Evolutionary conservation across 176 grass and related monocot species (phyloP), one percentile per base, ranked within the genome.

Genomic region (Cenchrus americanus): DNA sequence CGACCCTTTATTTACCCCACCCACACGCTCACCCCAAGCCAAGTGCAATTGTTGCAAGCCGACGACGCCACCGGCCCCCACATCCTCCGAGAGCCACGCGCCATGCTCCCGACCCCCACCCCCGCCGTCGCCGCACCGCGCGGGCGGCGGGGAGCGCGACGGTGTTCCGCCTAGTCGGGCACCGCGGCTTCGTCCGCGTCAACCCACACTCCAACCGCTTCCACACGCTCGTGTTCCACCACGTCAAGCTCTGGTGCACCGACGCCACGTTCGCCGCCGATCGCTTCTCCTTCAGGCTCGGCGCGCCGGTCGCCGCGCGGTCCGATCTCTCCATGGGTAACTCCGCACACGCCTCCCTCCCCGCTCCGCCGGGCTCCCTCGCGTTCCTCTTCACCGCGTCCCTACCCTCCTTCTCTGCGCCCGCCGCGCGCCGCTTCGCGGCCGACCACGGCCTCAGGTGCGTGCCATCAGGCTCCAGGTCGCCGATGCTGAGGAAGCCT

Each of bases 241-340:
- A 98, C 72, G 70, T 94, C 37, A 93, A 98, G 89, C 87, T 98
- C 68, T 98, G 96, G 96, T 86, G 91, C 82, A 49, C 84, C 13
- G 91, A 93, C 85, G 91, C 96, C 0, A 77, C 96, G 21, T 78
- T 75, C 18, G 79, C 87, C 32, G 89, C 93, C 21, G 91, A 87
- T 10, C 92, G 96, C 47, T 98, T 98, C 88, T 76, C 96, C 52
- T 95, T 93, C 79, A 87, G 71, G 2, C 96, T 98, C 15, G 96
- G 93, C 62, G 87, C 88, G 79, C 90, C 88, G 27, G 85, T 90
- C 30, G 78, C 75, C n/a, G 88, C 95, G 14, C 71, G 88, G 6
- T 97, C 95, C 43, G 95, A 97, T 84, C 90, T 97, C 21, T 93
- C 95, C 48, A 97, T 90, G 23, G 95, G 95, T 1, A 97, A 97